These are phyloP conservation scores for Paecilomyces fulvus DNA, from an alignment of 2,329 filamentous ascomycete genomes.

Conservation along the genomic window DNA sequence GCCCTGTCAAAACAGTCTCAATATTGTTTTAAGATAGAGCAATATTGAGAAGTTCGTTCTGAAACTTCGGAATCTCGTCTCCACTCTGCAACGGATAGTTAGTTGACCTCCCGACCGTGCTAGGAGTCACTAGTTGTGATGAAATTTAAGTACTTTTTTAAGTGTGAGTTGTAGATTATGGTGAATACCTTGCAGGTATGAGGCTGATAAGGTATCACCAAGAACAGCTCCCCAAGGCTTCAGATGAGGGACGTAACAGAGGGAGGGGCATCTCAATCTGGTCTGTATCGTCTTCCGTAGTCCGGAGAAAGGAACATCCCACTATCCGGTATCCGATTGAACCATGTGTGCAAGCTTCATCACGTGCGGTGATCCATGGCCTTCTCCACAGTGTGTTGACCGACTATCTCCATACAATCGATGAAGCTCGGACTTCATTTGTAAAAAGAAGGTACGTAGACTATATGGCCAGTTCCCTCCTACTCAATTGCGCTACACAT, in stretches of 20 bases:
- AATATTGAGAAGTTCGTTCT: not conserved
- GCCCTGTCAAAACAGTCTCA: not conserved
- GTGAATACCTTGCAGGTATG: not conserved
- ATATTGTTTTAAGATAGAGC: not conserved
- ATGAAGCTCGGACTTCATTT: not conserved
- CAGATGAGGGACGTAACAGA: not conserved
- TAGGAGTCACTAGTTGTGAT: not conserved
- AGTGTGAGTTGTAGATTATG: not conserved
- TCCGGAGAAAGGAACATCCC: not conserved
- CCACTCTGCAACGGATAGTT: not conserved
- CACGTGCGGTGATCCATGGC: not conserved
- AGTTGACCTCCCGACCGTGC: not conserved
- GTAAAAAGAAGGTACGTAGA: not conserved
- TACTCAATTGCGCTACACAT: not conserved
- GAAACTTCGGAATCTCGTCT: not conserved
- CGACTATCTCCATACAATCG: not conserved
- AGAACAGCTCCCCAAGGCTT: not conserved
- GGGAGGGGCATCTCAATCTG: not conserved
- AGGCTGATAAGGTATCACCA: not conserved
- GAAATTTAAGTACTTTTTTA: not conserved
- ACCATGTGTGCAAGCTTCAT: not conserved
- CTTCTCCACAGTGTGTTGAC: not conserved
- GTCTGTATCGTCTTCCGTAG: not conserved
- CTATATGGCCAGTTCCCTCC: not conserved
- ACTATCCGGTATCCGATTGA: not conserved